These are phyloP conservation scores for Zizania palustris DNA, from an alignment of 202 grass and related monocot genomes.

Conservation along the genomic window DNA sequence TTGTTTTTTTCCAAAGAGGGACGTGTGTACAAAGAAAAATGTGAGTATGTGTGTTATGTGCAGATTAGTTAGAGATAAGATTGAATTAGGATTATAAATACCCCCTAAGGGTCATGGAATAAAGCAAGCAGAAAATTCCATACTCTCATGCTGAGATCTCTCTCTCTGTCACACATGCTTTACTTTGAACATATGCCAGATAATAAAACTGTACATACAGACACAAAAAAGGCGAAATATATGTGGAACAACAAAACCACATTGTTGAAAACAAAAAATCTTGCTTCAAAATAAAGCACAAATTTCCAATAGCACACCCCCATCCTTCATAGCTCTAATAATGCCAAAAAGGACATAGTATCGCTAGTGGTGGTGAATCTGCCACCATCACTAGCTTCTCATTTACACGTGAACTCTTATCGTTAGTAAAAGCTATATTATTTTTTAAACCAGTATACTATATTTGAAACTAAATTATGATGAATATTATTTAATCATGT, in stretches of 20 bases:
- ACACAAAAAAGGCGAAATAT: conserved; percentile 23
- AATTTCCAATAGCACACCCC: conserved; percentile 9
- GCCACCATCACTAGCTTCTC: too few relatives aligned
- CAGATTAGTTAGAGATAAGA: too few relatives aligned
- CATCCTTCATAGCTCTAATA: conserved; percentile 22
- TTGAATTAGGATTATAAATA: too few relatives aligned
- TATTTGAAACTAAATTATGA: too few relatives aligned
- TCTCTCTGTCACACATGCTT: neutral
- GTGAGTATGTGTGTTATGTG: too few relatives aligned
- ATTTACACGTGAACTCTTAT: too few relatives aligned
- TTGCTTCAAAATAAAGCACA: conserved; percentile 25
- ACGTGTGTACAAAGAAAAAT: neutral
- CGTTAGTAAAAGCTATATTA: too few relatives aligned
- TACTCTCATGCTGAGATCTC: neutral
- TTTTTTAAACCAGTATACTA: too few relatives aligned
- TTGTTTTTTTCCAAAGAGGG: neutral
- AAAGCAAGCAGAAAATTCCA: neutral
- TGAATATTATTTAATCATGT: too few relatives aligned
- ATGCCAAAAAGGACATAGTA: conserved; percentile 2
- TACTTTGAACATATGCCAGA: neutral
- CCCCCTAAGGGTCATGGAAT: too few relatives aligned
- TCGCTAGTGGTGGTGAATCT: too few relatives aligned
- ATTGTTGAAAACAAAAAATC: neutral
- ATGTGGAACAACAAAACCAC: neutral
- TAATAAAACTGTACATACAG: conserved; percentile 8